phyloP scores from a whole-genome alignment of 805 yeast species.

The Middelhovenomyces tepae region DNA sequence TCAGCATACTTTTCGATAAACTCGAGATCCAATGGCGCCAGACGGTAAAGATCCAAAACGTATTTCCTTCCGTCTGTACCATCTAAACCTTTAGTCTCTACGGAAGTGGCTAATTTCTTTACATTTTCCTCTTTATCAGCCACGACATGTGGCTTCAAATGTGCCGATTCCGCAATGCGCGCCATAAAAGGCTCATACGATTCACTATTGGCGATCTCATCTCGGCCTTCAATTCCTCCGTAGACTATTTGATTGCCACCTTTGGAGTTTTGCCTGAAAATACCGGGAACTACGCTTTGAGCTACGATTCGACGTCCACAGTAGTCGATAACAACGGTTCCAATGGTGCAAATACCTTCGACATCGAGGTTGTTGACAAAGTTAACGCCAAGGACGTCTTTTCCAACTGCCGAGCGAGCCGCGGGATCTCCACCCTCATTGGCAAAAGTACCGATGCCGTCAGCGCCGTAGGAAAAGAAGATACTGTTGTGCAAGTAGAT shows the following conservation, averaged over 20 bases:
- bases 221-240: slow-evolving; percentile 61
- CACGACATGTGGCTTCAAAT: slow-evolving; percentile 61
- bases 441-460: slow-evolving; percentile 56
- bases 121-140: slow-evolving; percentile 35
- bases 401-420: slow-evolving; percentile 67
- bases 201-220: slow-evolving; percentile 40
- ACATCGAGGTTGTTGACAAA: slow-evolving; percentile 58
- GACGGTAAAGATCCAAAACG: slow-evolving; percentile 72
- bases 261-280: slow-evolving; percentile 42
- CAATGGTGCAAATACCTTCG: slow-evolving; percentile 55
- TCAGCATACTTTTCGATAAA: slow-evolving; percentile 56
- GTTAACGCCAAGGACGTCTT: slow-evolving; percentile 68
- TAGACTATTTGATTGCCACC: slow-evolving; percentile 50
- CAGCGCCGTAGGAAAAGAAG: slow-evolving; percentile 74
- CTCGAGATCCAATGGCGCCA: slow-evolving; percentile 76
- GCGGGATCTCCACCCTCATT: slow-evolving; percentile 76
- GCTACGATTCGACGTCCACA: slow-evolving; percentile 82
- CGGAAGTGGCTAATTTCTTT: slow-evolving; percentile 52
- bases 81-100: slow-evolving; percentile 73
- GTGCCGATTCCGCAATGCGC: slow-evolving; percentile 64
- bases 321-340: slow-evolving; percentile 83
- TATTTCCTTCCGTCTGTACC: slow-evolving; percentile 85
- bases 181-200: slow-evolving; percentile 49
- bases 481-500: slow-evolving; percentile 75
- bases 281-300: slow-evolving; percentile 95